Percentiles rank a stretch among this genome's conserved stretches.
Evolutionary conservation across 352 stramenopile genomes (phyloP).

Genomic region (Pythium dissotocum): DNA sequence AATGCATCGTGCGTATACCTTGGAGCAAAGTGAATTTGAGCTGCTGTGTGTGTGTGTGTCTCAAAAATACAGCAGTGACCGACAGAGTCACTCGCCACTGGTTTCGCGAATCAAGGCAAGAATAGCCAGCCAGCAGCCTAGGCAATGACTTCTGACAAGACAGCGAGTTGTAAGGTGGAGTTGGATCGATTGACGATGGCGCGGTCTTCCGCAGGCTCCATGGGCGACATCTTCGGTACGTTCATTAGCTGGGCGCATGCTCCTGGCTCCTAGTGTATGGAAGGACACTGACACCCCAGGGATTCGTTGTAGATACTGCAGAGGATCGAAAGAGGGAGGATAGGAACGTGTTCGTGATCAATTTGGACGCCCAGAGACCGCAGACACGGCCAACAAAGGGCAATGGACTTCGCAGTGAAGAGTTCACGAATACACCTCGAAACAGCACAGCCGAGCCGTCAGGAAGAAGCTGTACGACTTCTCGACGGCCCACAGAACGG

Average conservation of each 20-base stretch:
- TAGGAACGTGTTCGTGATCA: neutral
- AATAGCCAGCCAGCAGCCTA: neutral
- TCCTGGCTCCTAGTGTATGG: neutral
- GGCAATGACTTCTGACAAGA: neutral
- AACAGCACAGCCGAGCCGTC: neutral
- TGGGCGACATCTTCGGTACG: neutral
- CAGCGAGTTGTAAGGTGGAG: neutral
- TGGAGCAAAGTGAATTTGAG: neutral
- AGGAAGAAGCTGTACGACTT: neutral
- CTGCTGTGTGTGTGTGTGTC: neutral
- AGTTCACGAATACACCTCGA: neutral
- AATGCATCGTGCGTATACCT: neutral
- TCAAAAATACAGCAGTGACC: conserved; percentile 1
- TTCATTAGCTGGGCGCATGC: neutral
- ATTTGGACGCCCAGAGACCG: neutral
- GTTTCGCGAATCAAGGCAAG: neutral
- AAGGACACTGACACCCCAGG: neutral
- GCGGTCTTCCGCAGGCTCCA: neutral
- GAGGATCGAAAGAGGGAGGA: neutral
- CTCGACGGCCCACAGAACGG: conserved; percentile 9
- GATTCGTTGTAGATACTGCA: neutral
- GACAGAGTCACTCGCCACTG: neutral
- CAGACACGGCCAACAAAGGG: neutral
- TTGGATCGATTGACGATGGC: neutral
- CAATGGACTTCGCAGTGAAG: neutral